phyloP scores from a whole-genome alignment of 2,329 filamentous ascomycete genomes.

The Colletotrichum karsti region DNA sequence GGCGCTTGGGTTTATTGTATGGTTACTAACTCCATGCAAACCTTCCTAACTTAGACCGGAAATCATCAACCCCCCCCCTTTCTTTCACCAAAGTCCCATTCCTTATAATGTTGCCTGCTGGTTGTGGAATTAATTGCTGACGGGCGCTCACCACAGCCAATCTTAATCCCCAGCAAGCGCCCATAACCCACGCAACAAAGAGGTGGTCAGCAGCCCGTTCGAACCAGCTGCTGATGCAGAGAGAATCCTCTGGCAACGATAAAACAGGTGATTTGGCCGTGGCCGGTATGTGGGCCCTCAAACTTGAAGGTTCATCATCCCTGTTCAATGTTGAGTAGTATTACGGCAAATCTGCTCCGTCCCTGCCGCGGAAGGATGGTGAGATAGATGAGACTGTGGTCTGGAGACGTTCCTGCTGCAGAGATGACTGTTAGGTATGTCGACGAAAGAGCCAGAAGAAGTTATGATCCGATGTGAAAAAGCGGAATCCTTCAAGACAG shows the following conservation, averaged over 20 bases:
- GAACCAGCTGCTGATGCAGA: background rate
- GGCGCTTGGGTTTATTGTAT: background rate
- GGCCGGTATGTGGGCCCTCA: background rate
- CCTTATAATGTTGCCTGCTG: background rate
- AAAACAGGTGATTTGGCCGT: background rate
- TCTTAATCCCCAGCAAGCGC: background rate
- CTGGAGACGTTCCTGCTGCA: too few relatives aligned
- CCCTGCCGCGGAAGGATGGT: too few relatives aligned
- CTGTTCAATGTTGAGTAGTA: too few relatives aligned
- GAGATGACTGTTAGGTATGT: too few relatives aligned
- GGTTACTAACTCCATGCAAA: background rate
- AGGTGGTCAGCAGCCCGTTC: constrained; percentile 1
- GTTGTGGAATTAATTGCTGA: background rate
- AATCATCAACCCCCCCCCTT: background rate
- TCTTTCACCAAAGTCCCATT: background rate
- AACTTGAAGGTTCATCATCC: too few relatives aligned
- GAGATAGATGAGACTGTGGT: too few relatives aligned
- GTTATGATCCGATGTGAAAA: too few relatives aligned
- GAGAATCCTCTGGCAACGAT: background rate
- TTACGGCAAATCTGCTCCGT: too few relatives aligned
- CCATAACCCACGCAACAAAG: background rate
- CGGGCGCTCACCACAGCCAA: background rate
- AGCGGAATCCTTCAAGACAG: too few relatives aligned
- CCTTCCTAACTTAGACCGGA: background rate
- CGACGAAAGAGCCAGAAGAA: too few relatives aligned